phyloP scores from a whole-genome alignment of 2,329 filamentous ascomycete species.

The Botrytis pseudocinerea region DNA sequence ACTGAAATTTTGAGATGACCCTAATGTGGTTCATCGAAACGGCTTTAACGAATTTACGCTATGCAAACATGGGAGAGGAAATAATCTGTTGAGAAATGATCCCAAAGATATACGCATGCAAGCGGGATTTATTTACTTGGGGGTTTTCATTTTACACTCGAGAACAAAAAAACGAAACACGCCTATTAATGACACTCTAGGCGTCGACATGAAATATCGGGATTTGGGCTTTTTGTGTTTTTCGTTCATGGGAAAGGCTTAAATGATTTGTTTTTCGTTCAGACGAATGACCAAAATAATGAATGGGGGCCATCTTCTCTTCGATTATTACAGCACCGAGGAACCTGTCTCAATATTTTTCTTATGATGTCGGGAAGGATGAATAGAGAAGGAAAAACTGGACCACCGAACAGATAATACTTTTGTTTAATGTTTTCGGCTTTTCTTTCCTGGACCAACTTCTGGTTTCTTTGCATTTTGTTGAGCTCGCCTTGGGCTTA shows the following conservation, averaged over 20 bases:
- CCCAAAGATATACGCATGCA: constrained; percentile 40
- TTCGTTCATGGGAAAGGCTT: constrained; percentile 24
- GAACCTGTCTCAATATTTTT: constrained; percentile 12
- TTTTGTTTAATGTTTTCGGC: constrained; percentile 13
- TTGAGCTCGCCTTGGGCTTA: not conserved
- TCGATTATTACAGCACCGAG: constrained; percentile 15
- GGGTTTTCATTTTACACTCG: constrained; percentile 21
- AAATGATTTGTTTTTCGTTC: constrained; percentile 24
- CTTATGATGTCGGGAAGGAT: constrained; percentile 21
- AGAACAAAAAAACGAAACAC: constrained; percentile 28
- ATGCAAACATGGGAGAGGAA: constrained; percentile 31
- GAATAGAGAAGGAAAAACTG: constrained; percentile 20
- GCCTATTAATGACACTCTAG: constrained; percentile 40
- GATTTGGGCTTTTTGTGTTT: constrained; percentile 11
- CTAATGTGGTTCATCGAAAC: constrained; percentile 27
- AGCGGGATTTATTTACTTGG: constrained; percentile 22
- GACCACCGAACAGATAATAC: constrained; percentile 11
- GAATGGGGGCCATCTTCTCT: constrained; percentile 13
- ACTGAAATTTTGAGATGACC: constrained; percentile 39
- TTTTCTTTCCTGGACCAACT: not conserved
- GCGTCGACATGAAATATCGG: constrained; percentile 28
- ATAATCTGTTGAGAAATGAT: constrained; percentile 32
- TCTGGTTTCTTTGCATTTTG: constrained; percentile 11
- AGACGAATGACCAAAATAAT: constrained; percentile 20
- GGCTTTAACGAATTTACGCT: constrained; percentile 33